Evolutionary conservation across 495 filamentous ascomycete genomes (phyloP).

Genomic region (Hypomontagnella submonticulosa): DNA sequence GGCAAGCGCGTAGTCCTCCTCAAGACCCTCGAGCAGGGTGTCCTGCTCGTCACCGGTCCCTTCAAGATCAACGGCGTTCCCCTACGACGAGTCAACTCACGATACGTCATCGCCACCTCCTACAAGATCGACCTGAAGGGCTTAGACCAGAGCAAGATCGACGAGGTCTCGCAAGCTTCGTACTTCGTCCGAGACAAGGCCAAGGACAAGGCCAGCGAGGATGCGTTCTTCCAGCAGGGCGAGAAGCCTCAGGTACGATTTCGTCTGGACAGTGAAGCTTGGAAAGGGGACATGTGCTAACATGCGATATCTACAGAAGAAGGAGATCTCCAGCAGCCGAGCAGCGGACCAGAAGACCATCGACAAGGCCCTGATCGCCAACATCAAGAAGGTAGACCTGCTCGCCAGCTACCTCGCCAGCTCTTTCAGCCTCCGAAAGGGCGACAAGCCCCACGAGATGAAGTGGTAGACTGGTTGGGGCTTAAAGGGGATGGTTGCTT

Average conservation of each 20-base stretch:
- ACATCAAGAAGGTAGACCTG: conserved; percentile 94
- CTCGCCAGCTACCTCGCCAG: conserved; percentile 89
- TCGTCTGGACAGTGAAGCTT: neutral
- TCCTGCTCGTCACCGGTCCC: conserved; percentile 97
- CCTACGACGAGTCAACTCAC: conserved; percentile 94
- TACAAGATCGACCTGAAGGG: conserved; percentile 86
- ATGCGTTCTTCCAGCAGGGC: conserved; percentile 99
- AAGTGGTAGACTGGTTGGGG: conserved; percentile 70
- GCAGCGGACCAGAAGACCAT: conserved; percentile 97
- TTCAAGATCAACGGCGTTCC: conserved; percentile 99
- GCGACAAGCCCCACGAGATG: conserved; percentile 99
- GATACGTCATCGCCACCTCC: conserved; percentile 98
- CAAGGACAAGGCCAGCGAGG: conserved; percentile 88
- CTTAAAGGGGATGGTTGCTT: conserved; percentile 48
- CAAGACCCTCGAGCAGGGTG: conserved; percentile 94
- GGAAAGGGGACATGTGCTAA: conserved; percentile 40
- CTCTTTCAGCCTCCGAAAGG: conserved; percentile 95
- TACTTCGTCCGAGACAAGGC: conserved; percentile 98
- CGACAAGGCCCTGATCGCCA: conserved; percentile 89
- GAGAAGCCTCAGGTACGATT: conserved; percentile 91
- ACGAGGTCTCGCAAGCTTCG: conserved; percentile 82
- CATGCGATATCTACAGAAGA: conserved; percentile 76
- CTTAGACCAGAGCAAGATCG: conserved; percentile 81
- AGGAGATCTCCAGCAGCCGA: conserved; percentile 86
- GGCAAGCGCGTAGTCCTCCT: conserved; percentile 99